Evolutionary conservation across 345 rosid genomes (phyloP).

Genomic region (Citrus sp.): DNA sequence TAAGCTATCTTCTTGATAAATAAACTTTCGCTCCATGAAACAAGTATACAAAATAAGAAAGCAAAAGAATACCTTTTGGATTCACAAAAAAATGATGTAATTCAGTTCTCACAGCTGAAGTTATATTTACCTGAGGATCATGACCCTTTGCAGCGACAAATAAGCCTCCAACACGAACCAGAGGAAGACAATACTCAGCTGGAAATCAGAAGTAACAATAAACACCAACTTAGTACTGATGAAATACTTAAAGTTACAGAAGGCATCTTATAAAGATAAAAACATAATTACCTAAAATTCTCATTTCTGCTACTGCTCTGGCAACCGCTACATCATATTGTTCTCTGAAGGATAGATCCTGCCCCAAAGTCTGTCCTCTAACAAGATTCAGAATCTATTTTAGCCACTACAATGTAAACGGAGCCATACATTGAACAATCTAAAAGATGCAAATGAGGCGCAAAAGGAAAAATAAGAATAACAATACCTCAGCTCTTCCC

Average conservation of each 20-base stretch:
- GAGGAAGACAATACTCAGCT: slow-evolving; percentile 96
- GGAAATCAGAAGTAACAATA: slow-evolving; percentile 24
- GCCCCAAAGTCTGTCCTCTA: slow-evolving; percentile 73
- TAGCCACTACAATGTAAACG: neutral
- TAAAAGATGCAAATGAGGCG: neutral
- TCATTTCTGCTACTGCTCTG: slow-evolving; percentile 97
- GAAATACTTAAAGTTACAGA: slow-evolving; percentile 7
- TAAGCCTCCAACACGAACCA: slow-evolving; percentile 91
- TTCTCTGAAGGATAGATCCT: slow-evolving; percentile 58
- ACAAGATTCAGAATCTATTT: slow-evolving; percentile 14
- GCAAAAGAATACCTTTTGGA: neutral
- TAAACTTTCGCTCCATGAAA: neutral
- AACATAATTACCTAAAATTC: slow-evolving; percentile 62
- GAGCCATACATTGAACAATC: neutral
- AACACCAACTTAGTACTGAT: slow-evolving; percentile 7
- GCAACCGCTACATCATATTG: slow-evolving; percentile 87
- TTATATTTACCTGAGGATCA: slow-evolving; percentile 64
- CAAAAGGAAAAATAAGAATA: neutral
- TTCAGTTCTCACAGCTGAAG: neutral
- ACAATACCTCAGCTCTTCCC: slow-evolving; percentile 89
- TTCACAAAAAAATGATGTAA: neutral
- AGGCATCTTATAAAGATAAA: neutral
- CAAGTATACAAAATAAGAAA: neutral
- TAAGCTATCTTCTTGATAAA: neutral
- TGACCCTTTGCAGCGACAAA: slow-evolving; percentile 97